Conservation (phyloP, 1,139 yeast species). For the Candida frijolesensis region DNA sequence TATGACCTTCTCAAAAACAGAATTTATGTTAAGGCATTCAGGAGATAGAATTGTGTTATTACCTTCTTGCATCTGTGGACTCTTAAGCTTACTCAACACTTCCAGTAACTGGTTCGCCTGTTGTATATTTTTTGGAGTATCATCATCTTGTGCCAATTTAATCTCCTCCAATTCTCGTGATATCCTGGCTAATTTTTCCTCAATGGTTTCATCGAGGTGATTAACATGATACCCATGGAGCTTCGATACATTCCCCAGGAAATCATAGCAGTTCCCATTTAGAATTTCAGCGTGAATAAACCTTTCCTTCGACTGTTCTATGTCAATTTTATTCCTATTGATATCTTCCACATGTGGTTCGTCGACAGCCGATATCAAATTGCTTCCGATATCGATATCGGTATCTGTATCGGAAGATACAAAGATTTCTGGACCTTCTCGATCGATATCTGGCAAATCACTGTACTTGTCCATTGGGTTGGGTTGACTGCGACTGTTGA, state of each 20-base stretch:
- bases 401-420: conserved; percentile 57
- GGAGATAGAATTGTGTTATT: neutral
- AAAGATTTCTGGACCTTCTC: conserved; percentile 38
- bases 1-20: conserved; percentile 3
- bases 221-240: conserved; percentile 30
- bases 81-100: conserved; percentile 8
- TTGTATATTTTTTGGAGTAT: conserved; percentile 1
- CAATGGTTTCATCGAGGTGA: conserved; percentile 36
- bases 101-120: conserved; percentile 12
- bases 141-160: conserved; percentile 6
- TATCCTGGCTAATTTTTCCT: conserved; percentile 48
- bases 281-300: conserved; percentile 20
- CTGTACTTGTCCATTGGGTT: conserved; percentile 20
- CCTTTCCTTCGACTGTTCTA: conserved; percentile 24
- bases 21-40: neutral
- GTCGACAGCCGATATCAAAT: neutral
- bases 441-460: conserved; percentile 33
- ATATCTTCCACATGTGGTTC: conserved; percentile 10
- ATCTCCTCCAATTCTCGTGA: conserved; percentile 47
- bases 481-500: neutral
- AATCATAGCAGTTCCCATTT: conserved; percentile 27
- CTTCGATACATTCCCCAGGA: conserved; percentile 37
- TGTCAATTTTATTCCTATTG: conserved; percentile 21
- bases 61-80: neutral
- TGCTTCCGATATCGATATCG: too few relatives aligned